Evolutionary conservation across 805 yeast genomes (phyloP), one percentile per base, ranked within the genome.

Genomic region (Kodamaea laetipori): DNA sequence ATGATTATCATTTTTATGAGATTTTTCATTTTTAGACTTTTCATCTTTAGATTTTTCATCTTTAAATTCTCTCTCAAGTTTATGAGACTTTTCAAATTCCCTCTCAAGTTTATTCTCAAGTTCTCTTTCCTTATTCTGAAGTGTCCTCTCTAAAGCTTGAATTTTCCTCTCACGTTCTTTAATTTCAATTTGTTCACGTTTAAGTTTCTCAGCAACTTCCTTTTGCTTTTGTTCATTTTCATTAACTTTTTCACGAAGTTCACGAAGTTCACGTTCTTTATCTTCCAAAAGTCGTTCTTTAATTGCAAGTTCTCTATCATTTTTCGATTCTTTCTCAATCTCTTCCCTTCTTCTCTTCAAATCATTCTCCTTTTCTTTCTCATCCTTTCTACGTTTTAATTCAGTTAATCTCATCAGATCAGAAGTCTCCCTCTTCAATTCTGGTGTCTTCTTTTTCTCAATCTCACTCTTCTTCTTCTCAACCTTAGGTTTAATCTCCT

Each of bases 81-180:
- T 35, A 31, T 17, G 47, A 28, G 15, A 47, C 52, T n/a, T 43
- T n/a, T 3, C 25, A n/a, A n/a, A n/a, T 41, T 16, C 19, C 37
- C 2, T 15, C 42, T 24, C 38, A 24, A 15, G 34, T 31, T 36
- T 30, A 26, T 9, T 19, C 28, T 35, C 38, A 16, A 39, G 24
- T 19, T 45, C 48, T 13, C 41, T 41, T 37, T 45, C 48, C 21
- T 37, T 45, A 12, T 17, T 16, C 23, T 37, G 36, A 10, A 41
- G 39, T 1, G 21, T 11, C 36, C 46, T 44, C 17, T 39, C 45
- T 12, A 47, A 37, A 21, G 45, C 49, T n/a, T 17, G 28, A 12
- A 49, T 35, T 16, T 33, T 39, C n/a, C 31, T 21, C 17, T 38
- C 43, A 3, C 44, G 26, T 23, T 46, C 44, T 25, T 34, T 43